Percentiles rank a stretch among this genome's conserved stretches.
phyloP scores from a whole-genome alignment of 108 stramenopile genomes.

The Stephanodiscus minutulus region DNA sequence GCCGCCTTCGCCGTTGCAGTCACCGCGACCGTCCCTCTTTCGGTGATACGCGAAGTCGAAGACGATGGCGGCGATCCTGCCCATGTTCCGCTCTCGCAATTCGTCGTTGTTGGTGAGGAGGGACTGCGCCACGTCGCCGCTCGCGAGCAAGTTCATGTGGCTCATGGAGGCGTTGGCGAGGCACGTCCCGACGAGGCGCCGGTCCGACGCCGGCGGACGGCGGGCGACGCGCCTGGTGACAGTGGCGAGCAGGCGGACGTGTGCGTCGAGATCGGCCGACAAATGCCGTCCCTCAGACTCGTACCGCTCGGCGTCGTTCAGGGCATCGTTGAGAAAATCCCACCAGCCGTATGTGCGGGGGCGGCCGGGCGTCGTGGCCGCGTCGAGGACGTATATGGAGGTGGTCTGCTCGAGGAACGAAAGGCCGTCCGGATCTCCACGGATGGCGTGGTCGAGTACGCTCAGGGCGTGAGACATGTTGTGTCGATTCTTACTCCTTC shows the following conservation, averaged over 20 bases:
- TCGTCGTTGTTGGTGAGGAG: conserved; percentile 68
- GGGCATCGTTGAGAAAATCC: conserved; percentile 81
- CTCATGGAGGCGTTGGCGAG: conserved; percentile 66
- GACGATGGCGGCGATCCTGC: conserved; percentile 73
- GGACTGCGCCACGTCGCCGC: conserved; percentile 37
- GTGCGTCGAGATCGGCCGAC: conserved; percentile 46
- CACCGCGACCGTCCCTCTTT: neutral
- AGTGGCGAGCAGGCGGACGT: conserved; percentile 70
- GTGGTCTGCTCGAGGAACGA: conserved; percentile 75
- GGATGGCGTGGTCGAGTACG: conserved; percentile 62
- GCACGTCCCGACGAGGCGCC: conserved; percentile 60
- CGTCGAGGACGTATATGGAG: conserved; percentile 77
- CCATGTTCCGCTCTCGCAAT: conserved; percentile 77
- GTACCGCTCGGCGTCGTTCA: conserved; percentile 77
- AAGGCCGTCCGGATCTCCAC: conserved; percentile 65
- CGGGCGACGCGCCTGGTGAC: conserved; percentile 73
- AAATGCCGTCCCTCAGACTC: conserved; percentile 21
- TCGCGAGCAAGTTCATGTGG: conserved; percentile 28
- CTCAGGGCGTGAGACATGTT: conserved; percentile 48
- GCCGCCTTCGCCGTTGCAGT: neutral
- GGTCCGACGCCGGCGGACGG: conserved; percentile 59
- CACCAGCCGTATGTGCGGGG: conserved; percentile 80
- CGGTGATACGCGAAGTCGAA: conserved; percentile 64
- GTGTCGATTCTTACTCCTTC: no score
- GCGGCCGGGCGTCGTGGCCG: conserved; percentile 56